Evolutionary conservation across 73 alveolate species (phyloP), one percentile per base, ranked within the genome.

Genomic region (Paramecium octaurelia): DNA sequence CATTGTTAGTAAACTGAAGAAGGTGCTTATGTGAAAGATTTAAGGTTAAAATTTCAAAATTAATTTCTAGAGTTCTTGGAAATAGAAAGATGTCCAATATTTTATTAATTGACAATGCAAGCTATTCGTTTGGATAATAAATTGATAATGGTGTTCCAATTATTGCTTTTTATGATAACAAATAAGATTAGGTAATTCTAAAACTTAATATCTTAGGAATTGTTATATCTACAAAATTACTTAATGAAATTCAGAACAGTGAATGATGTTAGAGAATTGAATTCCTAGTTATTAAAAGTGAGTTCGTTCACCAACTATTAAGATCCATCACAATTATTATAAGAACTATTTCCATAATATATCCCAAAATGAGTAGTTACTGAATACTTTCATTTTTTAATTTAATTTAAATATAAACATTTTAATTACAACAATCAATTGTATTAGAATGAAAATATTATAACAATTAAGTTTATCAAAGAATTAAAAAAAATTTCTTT

Each of bases 101-200:
- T 6, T 93, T 98, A 10, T 92, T 98, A 21, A 96, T 98, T 23
- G 99, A 98, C 94, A 98, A 98, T 96, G 97, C 99, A 46, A 99
- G 96, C n/a, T 94, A 95, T 59, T 95, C 99, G 23, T 98, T 98
- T 89, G 99, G 98, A 5, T 97, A 60, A 85, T 95, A 98, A 87
- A 91, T 98, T 10, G 97, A 96, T 58, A 96, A 96, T 80, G 99
- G 99, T 21, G 94, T 96, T 2, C 99, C 99, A 6, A 96, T 96
- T 16, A 86, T 96, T 23, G 96, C 99, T 10, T 96, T 88, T 86
- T 95, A 93, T 87, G 95, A 95, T 64, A 96, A 95, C 42, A 76
- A 73, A 68, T 42, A 85, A 6, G 99, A 96, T 94, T 95, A 94
- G 38, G 99, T 95, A 88, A 85, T 97, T 86, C 0, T 54, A 3